Evolutionary conservation across 106 monocot species (phyloP).

Genomic region (Acanthochlamys bracteata): DNA sequence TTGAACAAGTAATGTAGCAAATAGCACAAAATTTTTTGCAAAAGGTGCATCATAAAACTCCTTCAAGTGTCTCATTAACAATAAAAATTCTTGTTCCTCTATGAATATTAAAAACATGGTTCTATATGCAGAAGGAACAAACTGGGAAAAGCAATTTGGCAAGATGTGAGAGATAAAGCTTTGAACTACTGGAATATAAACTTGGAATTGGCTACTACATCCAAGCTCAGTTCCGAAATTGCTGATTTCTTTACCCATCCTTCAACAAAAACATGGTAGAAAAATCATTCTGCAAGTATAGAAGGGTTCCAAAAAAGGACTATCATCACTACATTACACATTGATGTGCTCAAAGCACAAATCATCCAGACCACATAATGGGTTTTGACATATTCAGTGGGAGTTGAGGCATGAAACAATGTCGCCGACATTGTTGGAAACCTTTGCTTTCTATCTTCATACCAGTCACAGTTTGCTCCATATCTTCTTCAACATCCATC

Average conservation of each 20-base stretch:
- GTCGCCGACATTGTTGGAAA: constrained; percentile 23
- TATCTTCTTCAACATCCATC: constrained; percentile 39
- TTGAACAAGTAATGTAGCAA: too few species aligned
- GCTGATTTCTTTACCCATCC: not conserved
- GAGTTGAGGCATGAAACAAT: constrained; percentile 26
- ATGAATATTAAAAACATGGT: too few species aligned
- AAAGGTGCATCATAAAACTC: too few species aligned
- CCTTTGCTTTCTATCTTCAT: constrained; percentile 1
- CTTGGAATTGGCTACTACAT: not conserved
- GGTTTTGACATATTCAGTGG: constrained; percentile 12
- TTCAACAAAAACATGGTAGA: not conserved
- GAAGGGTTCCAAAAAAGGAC: not conserved
- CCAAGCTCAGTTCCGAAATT: not conserved
- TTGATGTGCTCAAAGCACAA: too few species aligned
- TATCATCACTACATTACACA: not conserved
- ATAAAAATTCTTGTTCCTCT: too few species aligned
- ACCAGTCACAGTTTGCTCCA: not conserved
- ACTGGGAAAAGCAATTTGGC: too few species aligned
- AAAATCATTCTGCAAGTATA: not conserved
- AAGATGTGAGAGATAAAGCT: too few species aligned
- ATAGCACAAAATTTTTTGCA: too few species aligned
- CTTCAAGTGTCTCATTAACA: too few species aligned
- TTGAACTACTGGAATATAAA: not conserved
- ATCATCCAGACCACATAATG: constrained; percentile 26
- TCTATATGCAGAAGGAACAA: too few species aligned